These are phyloP conservation scores for Quercus robur DNA, from an alignment of 306 rosid species.

Conservation along the genomic window DNA sequence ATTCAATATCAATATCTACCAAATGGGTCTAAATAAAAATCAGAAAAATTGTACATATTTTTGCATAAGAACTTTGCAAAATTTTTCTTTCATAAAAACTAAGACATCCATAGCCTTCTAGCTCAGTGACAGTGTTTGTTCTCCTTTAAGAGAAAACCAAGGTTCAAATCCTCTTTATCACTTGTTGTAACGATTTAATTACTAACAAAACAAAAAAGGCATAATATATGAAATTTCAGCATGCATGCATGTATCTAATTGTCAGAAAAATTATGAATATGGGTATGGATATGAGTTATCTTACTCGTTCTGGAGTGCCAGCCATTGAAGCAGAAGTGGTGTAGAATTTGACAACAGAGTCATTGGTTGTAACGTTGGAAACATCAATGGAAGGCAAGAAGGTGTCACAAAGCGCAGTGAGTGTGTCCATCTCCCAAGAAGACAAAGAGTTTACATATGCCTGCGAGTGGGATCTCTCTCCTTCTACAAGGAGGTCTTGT, in stretches of 20 bases:
- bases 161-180: too few species aligned
- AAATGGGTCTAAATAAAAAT: too few species aligned
- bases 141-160: too few species aligned
- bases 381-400: conserved; percentile 53
- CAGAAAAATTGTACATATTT: too few species aligned
- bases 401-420: conserved; percentile 59
- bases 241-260: not conserved
- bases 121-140: too few species aligned
- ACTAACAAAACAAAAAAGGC: too few species aligned
- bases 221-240: too few species aligned
- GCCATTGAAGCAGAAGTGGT: conserved; percentile 59
- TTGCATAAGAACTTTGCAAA: too few species aligned
- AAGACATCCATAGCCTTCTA: too few species aligned
- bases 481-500: conserved; percentile 26
- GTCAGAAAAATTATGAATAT: not conserved
- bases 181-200: too few species aligned
- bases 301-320: conserved; percentile 55
- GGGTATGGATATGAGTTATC: not conserved
- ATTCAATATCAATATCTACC: not conserved
- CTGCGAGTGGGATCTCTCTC: conserved; percentile 4
- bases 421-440: conserved; percentile 48
- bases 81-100: too few species aligned
- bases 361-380: not conserved
- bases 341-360: conserved; percentile 37
- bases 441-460: conserved; percentile 37